Evolutionary conservation across 2,329 filamentous ascomycete genomes (phyloP).

Genomic region (Stemphylium vesicarium): DNA sequence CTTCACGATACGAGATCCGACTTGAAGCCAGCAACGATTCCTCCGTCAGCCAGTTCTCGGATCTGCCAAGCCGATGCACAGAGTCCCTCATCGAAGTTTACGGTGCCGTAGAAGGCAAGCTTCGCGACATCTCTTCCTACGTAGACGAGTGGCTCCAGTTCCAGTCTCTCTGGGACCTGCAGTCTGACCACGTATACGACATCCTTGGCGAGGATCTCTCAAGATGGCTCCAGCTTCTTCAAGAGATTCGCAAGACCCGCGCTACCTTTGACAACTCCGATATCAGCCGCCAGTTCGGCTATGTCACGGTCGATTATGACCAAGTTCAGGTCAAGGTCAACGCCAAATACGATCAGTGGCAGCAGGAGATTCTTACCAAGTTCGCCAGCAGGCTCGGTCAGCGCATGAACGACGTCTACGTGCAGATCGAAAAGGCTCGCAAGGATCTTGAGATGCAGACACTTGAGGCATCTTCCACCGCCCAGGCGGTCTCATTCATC

Average conservation of each 20-base stretch:
- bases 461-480: constrained; percentile 91
- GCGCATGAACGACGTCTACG: constrained; percentile 90
- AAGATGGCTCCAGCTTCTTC: constrained; percentile 92
- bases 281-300: constrained; percentile 89
- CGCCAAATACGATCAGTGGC: constrained; percentile 99
- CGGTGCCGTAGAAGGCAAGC: constrained; percentile 79
- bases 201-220: constrained; percentile 88
- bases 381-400: constrained; percentile 88
- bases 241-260: constrained; percentile 94
- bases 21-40: constrained; percentile 68
- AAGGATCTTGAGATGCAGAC: constrained; percentile 91
- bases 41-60: constrained; percentile 73
- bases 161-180: constrained; percentile 97
- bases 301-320: constrained; percentile 95
- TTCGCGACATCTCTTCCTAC: constrained; percentile 80
- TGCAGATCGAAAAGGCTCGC: constrained; percentile 88
- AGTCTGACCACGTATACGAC: constrained; percentile 94
- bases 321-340: constrained; percentile 99
- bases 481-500: constrained; percentile 97
- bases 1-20: constrained; percentile 91
- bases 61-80: constrained; percentile 84
- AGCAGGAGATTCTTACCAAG: constrained; percentile 93
- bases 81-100: constrained; percentile 81
- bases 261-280: constrained; percentile 98
- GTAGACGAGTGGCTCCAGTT: constrained; percentile 99